A percentile compares a stretch with the other conserved stretches of the same genome.
Conservation (phyloP, 176 grass and related monocot species). For the Aechmea fasciata region DNA sequence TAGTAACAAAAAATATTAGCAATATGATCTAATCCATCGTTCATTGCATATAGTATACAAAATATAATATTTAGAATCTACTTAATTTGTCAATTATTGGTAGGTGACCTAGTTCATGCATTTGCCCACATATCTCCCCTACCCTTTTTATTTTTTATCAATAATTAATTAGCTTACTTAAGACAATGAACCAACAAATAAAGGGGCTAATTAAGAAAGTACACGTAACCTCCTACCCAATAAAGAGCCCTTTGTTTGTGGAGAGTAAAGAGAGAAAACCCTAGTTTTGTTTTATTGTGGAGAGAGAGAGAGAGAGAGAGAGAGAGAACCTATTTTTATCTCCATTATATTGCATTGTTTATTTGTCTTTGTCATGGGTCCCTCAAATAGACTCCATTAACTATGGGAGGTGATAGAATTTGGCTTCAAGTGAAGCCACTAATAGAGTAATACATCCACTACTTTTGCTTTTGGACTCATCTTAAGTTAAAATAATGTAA, state of each 20-base stretch:
- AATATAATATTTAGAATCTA: no score
- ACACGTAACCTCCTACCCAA: not conserved
- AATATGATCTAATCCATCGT: no score
- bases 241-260: not conserved
- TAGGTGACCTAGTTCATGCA: no score
- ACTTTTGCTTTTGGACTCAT: not conserved
- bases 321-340: not conserved
- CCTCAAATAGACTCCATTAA: not conserved
- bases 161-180: not conserved
- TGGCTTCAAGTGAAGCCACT: not conserved
- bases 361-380: not conserved
- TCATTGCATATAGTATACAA: no score
- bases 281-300: not conserved
- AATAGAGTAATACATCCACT: not conserved
- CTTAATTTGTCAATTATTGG: no score
- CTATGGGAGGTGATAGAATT: not conserved
- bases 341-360: not conserved
- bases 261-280: not conserved
- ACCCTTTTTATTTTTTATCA: not conserved
- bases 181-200: not conserved
- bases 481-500: no score
- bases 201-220: not conserved
- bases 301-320: not conserved
- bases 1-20: no score
- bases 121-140: not conserved